These are phyloP conservation scores for Stenogyne calaminthoides DNA, from an alignment of 305 asterid species.

Conservation along the genomic window DNA sequence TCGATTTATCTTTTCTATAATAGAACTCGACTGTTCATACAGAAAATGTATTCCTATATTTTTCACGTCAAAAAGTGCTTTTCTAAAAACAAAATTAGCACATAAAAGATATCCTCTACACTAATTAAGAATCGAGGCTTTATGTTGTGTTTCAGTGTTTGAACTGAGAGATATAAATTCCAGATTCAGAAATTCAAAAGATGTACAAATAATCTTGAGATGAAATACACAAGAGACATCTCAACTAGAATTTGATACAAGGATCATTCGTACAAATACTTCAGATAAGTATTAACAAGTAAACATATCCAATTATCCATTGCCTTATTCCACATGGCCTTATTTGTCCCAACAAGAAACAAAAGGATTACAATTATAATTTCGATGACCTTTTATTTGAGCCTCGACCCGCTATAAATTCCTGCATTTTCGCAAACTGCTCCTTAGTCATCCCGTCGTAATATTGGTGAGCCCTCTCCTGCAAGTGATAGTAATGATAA, in stretches of 20 bases:
- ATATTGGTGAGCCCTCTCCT: slow-evolving; percentile 88
- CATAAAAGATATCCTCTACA: too few species aligned
- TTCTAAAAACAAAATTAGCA: too few species aligned
- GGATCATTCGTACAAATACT: not conserved
- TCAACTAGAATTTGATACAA: not conserved
- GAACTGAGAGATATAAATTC: not conserved
- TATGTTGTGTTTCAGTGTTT: too few species aligned
- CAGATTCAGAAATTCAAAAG: not conserved
- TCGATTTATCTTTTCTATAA: too few species aligned
- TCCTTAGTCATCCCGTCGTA: slow-evolving; percentile 85
- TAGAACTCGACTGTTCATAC: too few species aligned
- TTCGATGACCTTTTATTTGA: slow-evolving; percentile 67
- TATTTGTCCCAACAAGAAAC: slow-evolving; percentile 13
- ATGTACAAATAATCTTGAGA: not conserved
- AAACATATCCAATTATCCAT: not conserved
- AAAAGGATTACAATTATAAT: slow-evolving; percentile 36
- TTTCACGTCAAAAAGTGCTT: too few species aligned
- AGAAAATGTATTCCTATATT: too few species aligned
- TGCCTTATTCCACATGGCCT: not conserved
- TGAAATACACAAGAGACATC: not conserved
- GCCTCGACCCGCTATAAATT: slow-evolving; percentile 75
- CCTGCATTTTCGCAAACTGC: slow-evolving; percentile 93
- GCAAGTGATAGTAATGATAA: slow-evolving; percentile 26
- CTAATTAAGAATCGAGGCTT: too few species aligned
- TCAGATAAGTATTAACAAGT: slow-evolving; percentile 5